Percentiles rank a stretch among this genome's conserved stretches.
phyloP scores from a whole-genome alignment of 192 early-diverging fungal species.

The Backusella macrospora region DNA sequence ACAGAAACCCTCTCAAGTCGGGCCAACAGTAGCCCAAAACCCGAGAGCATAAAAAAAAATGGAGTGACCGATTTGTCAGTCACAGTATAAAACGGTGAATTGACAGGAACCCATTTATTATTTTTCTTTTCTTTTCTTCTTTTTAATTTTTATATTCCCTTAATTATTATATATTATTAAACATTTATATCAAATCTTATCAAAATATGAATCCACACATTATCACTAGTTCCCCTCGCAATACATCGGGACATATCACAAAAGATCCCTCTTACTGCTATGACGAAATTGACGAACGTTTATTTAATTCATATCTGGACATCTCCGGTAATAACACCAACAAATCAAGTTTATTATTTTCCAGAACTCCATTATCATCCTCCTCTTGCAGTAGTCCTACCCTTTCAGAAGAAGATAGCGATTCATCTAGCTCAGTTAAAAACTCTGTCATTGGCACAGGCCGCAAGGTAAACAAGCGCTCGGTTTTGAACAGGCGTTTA shows the following conservation, averaged over 20 bases:
- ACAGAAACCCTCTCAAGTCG: background rate
- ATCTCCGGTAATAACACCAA: background rate
- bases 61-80: conserved; percentile 14
- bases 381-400: background rate
- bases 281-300: conserved; percentile 17
- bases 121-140: conserved; percentile 20
- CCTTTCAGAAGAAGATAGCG: background rate
- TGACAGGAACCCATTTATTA: background rate
- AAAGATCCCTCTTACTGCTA: background rate
- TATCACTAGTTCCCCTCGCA: background rate
- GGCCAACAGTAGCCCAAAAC: background rate
- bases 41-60: conserved; percentile 9
- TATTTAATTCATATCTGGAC: conserved; percentile 14
- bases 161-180: background rate
- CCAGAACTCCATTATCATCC: background rate
- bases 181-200: background rate
- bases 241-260: background rate
- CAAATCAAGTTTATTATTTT: background rate
- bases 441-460: background rate
- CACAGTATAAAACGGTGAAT: background rate
- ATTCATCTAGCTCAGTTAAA: background rate
- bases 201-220: background rate
- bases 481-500: conserved; percentile 3
- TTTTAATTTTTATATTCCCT: background rate
- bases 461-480: background rate